Percentiles rank a stretch among this genome's conserved stretches.
phyloP scores from a whole-genome alignment of 2,329 filamentous ascomycete genomes.

The Exophiala aquamarina region DNA sequence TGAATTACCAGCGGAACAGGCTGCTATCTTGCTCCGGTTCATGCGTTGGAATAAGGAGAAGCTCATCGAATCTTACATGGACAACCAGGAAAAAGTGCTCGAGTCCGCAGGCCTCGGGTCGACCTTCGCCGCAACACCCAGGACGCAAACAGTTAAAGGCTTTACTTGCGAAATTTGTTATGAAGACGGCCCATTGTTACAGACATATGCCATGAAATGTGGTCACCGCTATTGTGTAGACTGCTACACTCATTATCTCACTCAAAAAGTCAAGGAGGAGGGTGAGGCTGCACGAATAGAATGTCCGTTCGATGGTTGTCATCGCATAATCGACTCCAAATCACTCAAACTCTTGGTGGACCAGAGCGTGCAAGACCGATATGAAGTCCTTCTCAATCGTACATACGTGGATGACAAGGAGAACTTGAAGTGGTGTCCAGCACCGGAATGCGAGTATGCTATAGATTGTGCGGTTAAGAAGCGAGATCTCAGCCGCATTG shows the following conservation, averaged over 20 bases:
- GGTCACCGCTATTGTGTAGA: constrained; percentile 89
- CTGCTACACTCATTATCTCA: constrained; percentile 89
- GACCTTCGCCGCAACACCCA: constrained; percentile 61
- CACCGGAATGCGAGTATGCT: constrained; percentile 93
- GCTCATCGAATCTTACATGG: constrained; percentile 95
- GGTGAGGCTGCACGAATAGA: constrained; percentile 93
- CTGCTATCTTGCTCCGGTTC: constrained; percentile 84
- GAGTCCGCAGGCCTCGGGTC: constrained; percentile 80
- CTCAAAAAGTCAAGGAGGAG: constrained; percentile 91
- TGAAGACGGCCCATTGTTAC: constrained; percentile 74
- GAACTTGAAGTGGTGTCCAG: constrained; percentile 94
- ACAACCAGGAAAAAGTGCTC: constrained; percentile 73
- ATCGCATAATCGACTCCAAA: constrained; percentile 85
- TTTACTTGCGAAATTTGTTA: constrained; percentile 97
- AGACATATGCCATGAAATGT: constrained; percentile 93
- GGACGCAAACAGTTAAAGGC: constrained; percentile 68
- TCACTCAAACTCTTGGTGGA: constrained; percentile 76
- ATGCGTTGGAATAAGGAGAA: constrained; percentile 96
- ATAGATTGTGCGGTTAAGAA: constrained; percentile 85
- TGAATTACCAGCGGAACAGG: constrained; percentile 82
- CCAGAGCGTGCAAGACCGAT: constrained; percentile 61
- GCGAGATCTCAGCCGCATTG: constrained; percentile 78
- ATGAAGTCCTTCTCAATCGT: constrained; percentile 81
- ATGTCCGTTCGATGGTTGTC: constrained; percentile 85
- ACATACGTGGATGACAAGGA: constrained; percentile 98